Evolutionary conservation across 495 filamentous ascomycete genomes (phyloP), one percentile per base, ranked within the genome.

Genomic region (Lepraria neglecta): DNA sequence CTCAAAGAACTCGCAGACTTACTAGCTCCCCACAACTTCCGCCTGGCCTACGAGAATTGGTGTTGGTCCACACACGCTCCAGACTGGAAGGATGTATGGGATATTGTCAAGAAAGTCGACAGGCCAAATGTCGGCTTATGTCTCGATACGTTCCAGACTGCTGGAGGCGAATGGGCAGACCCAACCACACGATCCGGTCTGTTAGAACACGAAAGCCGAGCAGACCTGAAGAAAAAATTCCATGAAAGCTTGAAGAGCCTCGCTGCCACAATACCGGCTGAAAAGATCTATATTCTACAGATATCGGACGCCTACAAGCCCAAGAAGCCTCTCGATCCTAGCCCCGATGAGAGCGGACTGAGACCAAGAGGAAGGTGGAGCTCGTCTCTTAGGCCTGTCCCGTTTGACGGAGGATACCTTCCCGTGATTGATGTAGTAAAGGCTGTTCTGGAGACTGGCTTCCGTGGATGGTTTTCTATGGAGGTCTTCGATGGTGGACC

Each of bases 21-120:
- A 60, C 80, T 88, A 3, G 78, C 81, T 4, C 65, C 73, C 27
- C 74, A 79, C 28, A 74, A 77, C 0, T 80, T 82, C 64, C 75
- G 82, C 10, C 71, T 92, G 12, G 88, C 87, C 1, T 92, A 91
- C 62, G 88, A 92, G 70, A 91, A 91, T 64, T 91, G 89, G 87
- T 90, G 87, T 72, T 92, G 89, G 90, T 84, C 86, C 1, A 85
- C 86, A 0, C 80, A 83, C 33, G 87, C 87, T 0, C 84, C 84
- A 6, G 77, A 71, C 7, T 92, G 88, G 88, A 78, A 76, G 58
- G 76, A 82, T 30, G 84, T 85, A 14, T 90, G 84, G 83, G 74
- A 82, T 1, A 86, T 92, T 28, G 82, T 88, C 6, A 63, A 78
- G 50, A 76, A 72, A 12, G 84, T 84, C 4, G 73, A 87, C 65